phyloP scores from a whole-genome alignment of 2,329 filamentous ascomycete species.

The Beauveria pseudobassiana region DNA sequence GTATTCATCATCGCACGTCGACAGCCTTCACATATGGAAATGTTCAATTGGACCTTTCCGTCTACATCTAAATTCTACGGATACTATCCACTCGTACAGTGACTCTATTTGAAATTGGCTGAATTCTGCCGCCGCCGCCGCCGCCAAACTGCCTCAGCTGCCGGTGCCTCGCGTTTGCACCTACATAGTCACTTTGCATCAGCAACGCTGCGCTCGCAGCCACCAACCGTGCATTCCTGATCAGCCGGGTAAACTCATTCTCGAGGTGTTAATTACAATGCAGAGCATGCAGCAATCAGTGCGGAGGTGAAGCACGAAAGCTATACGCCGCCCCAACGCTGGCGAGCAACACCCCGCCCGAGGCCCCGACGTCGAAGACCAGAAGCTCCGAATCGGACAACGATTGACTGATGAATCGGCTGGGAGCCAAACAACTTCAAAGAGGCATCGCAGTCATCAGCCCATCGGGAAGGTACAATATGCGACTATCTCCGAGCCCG shows the following conservation, averaged over 20 bases:
- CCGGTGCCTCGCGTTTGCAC: neutral
- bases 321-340: neutral
- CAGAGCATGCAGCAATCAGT: neutral
- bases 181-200: neutral
- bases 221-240: neutral
- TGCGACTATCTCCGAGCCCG: neutral
- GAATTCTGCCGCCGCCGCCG: neutral
- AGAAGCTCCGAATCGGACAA: neutral
- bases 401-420: too few species aligned
- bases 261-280: neutral
- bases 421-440: too few species aligned
- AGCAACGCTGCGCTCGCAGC: neutral
- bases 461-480: neutral
- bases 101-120: neutral
- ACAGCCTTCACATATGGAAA: neutral
- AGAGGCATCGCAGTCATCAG: too few species aligned
- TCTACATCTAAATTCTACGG: neutral
- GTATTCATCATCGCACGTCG: neutral
- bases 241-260: neutral
- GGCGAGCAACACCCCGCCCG: neutral
- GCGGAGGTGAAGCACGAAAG: neutral
- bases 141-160: neutral
- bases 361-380: neutral
- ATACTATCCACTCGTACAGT: neutral
- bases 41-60: neutral